Evolutionary conservation across 768 basidiomycete genomes (phyloP), one percentile per base, ranked within the genome.

Genomic region (Leccinum broughii): DNA sequence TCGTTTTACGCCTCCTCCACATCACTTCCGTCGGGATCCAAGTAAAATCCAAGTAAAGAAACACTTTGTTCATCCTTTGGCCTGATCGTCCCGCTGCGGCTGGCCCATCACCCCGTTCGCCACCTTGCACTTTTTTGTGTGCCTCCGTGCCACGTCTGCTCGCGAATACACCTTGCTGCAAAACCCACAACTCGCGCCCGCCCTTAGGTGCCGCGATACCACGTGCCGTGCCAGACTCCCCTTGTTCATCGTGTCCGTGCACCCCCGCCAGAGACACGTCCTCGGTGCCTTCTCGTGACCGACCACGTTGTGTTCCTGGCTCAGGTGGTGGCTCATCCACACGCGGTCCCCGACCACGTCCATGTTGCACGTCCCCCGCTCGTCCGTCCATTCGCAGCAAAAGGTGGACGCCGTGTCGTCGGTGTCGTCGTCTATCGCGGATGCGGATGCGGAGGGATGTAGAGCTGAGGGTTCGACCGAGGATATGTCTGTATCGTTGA

Each of bases 91-190:
- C 20, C 9, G 20, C 22, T 22, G 46, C 17, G 17, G 28, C 22
- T 54, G 28, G 35, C 28, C 51, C 24, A 14, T 14, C 10, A 5
- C 39, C 48, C 54, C 64, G 11, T 71, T 71, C n/a, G 64, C 63
- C 32, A 32, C 60, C 59, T 72, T 68, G 57, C 70, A 73, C 41
- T 70, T 71, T 44, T 55, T 70, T 9, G 63, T 35, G 44, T 73
- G 72, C 46, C 70, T 69, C 32, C 59, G 58, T 4, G 70, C 65
- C 10, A 69, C 72, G 51, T 71, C 70, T 22, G 41, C 54, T 4
- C 72, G 65, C 32, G 70, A 72, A 54, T 73, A 67, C 41, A 61
- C 50, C 62, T 68, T 73, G 55, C 57, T 62, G 20, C 70, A 73
- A 53, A 63, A 57, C 24, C 52, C 61, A 59, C 70, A 72, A 8